These are phyloP conservation scores for Mucor irregularis DNA, from an alignment of 371 early-diverging fungal genomes.

Conservation along the genomic window DNA sequence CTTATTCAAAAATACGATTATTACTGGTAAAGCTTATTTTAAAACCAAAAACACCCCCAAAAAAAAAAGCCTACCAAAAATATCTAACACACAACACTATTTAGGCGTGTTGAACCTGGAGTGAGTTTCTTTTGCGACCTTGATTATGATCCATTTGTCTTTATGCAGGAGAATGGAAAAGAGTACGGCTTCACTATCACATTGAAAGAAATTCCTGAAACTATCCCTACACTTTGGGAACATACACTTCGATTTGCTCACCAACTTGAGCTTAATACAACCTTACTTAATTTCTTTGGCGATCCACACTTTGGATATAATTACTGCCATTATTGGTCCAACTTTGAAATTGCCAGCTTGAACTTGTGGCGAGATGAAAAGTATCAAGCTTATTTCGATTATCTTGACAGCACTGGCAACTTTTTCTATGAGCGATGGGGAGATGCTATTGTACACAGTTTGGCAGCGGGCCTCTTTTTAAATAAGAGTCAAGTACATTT, in stretches of 20 bases:
- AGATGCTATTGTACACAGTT: slow-evolving; percentile 94
- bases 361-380: slow-evolving; percentile 70
- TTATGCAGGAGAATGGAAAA: slow-evolving; percentile 74
- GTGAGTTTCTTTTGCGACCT: slow-evolving; percentile 89
- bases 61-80: no score
- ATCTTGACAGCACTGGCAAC: slow-evolving; percentile 78
- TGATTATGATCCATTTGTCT: slow-evolving; percentile 88
- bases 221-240: slow-evolving; percentile 86
- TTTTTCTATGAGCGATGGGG: slow-evolving; percentile 98
- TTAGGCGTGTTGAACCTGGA: slow-evolving; percentile 96
- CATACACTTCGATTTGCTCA: slow-evolving; percentile 62
- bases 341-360: slow-evolving; percentile 90
- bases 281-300: slow-evolving; percentile 43
- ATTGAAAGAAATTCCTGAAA: slow-evolving; percentile 76
- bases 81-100: no score
- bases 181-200: slow-evolving; percentile 87
- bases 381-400: slow-evolving; percentile 78
- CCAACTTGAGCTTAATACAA: slow-evolving; percentile 32
- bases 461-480: slow-evolving; percentile 84
- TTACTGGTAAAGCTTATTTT: slow-evolving; percentile 74
- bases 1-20: slow-evolving; percentile 81
- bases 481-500: slow-evolving; percentile 81
- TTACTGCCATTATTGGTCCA: slow-evolving; percentile 86
- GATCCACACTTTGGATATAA: slow-evolving; percentile 49
- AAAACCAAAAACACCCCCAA: no score